Conservation (phyloP, 2,329 filamentous ascomycete genomes). For the Penicillium fuscoglaucum region DNA sequence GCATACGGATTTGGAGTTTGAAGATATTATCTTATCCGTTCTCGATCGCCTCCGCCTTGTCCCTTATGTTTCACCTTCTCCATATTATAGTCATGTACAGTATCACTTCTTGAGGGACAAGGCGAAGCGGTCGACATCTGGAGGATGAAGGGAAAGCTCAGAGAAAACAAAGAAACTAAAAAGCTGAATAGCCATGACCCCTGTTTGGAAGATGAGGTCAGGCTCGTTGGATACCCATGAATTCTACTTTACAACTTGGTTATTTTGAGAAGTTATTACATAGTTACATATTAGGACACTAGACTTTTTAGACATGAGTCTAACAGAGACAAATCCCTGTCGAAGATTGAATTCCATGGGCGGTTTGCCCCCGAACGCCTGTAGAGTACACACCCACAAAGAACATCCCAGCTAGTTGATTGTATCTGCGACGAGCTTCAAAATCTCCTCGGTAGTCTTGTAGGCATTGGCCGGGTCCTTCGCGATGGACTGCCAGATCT, state of each 20-base stretch:
- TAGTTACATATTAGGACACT: conserved; percentile 1
- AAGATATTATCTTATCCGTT: conserved; percentile 17
- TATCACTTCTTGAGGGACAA: conserved; percentile 17
- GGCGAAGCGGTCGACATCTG: conserved; percentile 1
- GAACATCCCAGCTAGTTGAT: conserved; percentile 22
- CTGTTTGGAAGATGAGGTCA: conserved; percentile 19
- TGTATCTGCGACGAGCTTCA: conserved; percentile 70
- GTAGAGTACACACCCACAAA: conserved; percentile 9
- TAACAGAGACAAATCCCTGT: neutral
- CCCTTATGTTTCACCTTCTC: conserved; percentile 12
- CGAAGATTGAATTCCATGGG: conserved; percentile 4
- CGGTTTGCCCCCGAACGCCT: conserved; percentile 7
- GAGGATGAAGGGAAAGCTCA: conserved; percentile 2
- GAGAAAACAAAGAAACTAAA: conserved; percentile 14
- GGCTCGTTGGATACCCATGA: conserved; percentile 35
- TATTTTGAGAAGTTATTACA: conserved; percentile 2
- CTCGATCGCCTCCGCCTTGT: conserved; percentile 17
- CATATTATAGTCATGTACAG: conserved; percentile 20
- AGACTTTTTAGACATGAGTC: neutral
- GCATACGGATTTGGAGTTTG: conserved; percentile 32
- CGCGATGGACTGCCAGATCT: conserved; percentile 81
- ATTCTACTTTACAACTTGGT: conserved; percentile 18
- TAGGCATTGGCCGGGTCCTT: conserved; percentile 83
- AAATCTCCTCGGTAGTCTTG: conserved; percentile 73
- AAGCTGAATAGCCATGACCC: conserved; percentile 16